These are phyloP conservation scores for Coniosporium apollinis DNA, from an alignment of 495 filamentous ascomycete species.

Conservation along the genomic window DNA sequence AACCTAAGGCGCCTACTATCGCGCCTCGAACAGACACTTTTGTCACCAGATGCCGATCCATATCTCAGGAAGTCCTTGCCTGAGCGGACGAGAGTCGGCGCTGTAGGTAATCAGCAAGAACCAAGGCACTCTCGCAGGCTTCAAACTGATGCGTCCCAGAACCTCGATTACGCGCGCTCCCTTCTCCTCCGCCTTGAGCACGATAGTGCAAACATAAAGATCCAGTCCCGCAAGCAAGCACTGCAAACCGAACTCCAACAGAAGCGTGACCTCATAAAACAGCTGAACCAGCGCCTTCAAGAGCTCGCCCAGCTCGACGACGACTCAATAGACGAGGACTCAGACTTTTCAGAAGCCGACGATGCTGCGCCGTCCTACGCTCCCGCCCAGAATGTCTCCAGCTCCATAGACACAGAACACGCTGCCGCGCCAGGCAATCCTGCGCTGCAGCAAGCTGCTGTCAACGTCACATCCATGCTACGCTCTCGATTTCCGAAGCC, in stretches of 20 bases:
- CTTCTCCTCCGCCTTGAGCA: slow-evolving; percentile 66
- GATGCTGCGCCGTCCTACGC: slow-evolving; percentile 15
- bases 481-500: slow-evolving; percentile 14
- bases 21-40: slow-evolving; percentile 55
- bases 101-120: slow-evolving; percentile 43
- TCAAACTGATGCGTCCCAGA: too few relatives aligned
- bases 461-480: slow-evolving; percentile 14
- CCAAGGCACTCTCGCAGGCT: too few relatives aligned
- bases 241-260: slow-evolving; percentile 47
- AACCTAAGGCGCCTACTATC: slow-evolving; percentile 57
- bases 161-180: slow-evolving; percentile 62
- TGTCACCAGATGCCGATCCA: slow-evolving; percentile 45
- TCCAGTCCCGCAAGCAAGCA: slow-evolving; percentile 45
- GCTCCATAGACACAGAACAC: slow-evolving; percentile 14
- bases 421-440: slow-evolving; percentile 6
- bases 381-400: slow-evolving; percentile 11
- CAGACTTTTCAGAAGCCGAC: too few relatives aligned
- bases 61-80: slow-evolving; percentile 45
- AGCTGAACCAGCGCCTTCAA: slow-evolving; percentile 19
- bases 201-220: slow-evolving; percentile 45
- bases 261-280: slow-evolving; percentile 38
- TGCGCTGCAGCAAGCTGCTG: slow-evolving; percentile 10
- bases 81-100: slow-evolving; percentile 50
- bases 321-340: slow-evolving; percentile 1
- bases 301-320: slow-evolving; percentile 39